Conservation (phyloP, 1,139 yeast genomes). For the Petasospora fabianii region DNA sequence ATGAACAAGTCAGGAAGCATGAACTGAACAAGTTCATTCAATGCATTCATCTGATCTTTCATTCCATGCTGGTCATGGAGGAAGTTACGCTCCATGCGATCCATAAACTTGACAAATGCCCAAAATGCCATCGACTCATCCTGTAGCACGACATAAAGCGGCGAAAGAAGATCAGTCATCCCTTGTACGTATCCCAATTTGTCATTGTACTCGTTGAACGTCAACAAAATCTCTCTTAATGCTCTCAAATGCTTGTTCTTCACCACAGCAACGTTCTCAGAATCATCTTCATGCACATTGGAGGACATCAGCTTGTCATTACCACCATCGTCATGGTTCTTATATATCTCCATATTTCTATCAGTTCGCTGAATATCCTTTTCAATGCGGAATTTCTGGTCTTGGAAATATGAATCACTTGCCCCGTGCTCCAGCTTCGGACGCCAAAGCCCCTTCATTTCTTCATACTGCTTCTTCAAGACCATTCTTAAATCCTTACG, state of each 20-base stretch:
- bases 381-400: slow-evolving; percentile 83
- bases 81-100: slow-evolving; percentile 92
- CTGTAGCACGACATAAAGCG: slow-evolving; percentile 68
- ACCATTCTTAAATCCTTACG: slow-evolving; percentile 56
- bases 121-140: slow-evolving; percentile 84
- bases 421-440: slow-evolving; percentile 50
- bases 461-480: slow-evolving; percentile 60
- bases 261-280: slow-evolving; percentile 46
- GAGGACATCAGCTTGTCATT: slow-evolving; percentile 37
- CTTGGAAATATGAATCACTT: slow-evolving; percentile 76
- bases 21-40: slow-evolving; percentile 80
- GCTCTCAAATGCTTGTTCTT: slow-evolving; percentile 64
- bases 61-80: slow-evolving; percentile 90
- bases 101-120: slow-evolving; percentile 89
- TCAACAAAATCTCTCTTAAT: slow-evolving; percentile 74
- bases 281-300: slow-evolving; percentile 8
- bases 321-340: slow-evolving; percentile 36
- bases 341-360: slow-evolving; percentile 65
- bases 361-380: slow-evolving; percentile 94
- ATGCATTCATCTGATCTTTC: slow-evolving; percentile 78
- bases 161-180: slow-evolving; percentile 90
- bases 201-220: slow-evolving; percentile 79
- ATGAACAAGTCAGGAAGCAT: slow-evolving; percentile 82
- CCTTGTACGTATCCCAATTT: slow-evolving; percentile 96
- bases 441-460: slow-evolving; percentile 62